Evolutionary conservation across 1,139 yeast genomes (phyloP).

Genomic region (Yamadazyma sp.): DNA sequence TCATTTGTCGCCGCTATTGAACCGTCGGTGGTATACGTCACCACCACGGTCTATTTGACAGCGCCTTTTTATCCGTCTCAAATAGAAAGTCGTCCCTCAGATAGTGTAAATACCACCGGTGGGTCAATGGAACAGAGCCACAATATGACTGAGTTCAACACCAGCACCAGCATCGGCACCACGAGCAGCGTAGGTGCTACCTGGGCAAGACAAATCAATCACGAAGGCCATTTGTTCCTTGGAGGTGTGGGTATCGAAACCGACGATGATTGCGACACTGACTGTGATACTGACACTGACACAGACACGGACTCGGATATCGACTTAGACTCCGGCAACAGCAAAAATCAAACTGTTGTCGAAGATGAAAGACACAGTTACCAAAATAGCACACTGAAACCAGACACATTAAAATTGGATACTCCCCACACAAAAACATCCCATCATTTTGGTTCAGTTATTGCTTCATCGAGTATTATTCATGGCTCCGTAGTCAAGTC

Average conservation of each 20-base stretch:
- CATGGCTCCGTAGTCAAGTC: too few species aligned
- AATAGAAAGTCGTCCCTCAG: too few species aligned
- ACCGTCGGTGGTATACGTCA: background rate
- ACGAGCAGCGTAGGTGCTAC: background rate
- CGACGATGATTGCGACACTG: background rate
- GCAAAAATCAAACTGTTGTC: too few species aligned
- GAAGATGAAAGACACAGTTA: background rate
- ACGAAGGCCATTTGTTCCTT: conserved; percentile 9
- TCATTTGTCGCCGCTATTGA: background rate
- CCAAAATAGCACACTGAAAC: background rate
- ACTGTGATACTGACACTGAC: conserved; percentile 1
- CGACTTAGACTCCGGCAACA: too few species aligned
- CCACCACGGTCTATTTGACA: conserved; percentile 1
- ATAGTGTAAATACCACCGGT: too few species aligned
- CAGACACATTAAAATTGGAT: too few species aligned
- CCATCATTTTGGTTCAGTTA: too few species aligned
- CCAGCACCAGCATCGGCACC: background rate
- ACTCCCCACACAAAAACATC: too few species aligned
- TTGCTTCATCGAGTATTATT: background rate
- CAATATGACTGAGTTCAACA: too few species aligned
- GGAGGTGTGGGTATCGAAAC: conserved; percentile 4
- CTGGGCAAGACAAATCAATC: background rate
- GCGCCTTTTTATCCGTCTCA: background rate
- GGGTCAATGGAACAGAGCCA: too few species aligned
- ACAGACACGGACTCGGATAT: conserved; percentile 1